Evolutionary conservation across 345 rosid genomes (phyloP).

Genomic region (Durio zibethinus): DNA sequence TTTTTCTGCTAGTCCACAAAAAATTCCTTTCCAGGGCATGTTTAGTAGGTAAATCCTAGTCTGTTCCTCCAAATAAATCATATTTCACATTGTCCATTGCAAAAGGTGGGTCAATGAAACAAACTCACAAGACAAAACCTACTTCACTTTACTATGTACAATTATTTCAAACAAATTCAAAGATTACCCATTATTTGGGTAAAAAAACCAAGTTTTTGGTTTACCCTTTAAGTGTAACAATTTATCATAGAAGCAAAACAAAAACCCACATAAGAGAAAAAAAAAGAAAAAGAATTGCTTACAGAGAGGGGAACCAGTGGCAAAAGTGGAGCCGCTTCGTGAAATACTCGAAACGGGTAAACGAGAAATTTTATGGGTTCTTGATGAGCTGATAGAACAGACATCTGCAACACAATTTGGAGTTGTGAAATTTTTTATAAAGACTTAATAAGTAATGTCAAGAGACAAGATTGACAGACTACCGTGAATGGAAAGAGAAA

Average conservation of each 20-base stretch:
- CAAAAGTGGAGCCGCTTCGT: slow-evolving; percentile 38
- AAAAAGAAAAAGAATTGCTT: slow-evolving; percentile 23
- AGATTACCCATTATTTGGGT: background rate
- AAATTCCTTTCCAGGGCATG: background rate
- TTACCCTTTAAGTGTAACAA: background rate
- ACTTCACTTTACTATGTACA: background rate
- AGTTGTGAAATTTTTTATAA: background rate
- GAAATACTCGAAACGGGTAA: slow-evolving; percentile 33
- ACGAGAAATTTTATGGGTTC: slow-evolving; percentile 21
- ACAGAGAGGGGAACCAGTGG: slow-evolving; percentile 64
- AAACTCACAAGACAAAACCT: background rate
- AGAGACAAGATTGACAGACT: slow-evolving; percentile 3
- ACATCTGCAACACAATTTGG: slow-evolving; percentile 33
- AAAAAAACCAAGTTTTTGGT: background rate
- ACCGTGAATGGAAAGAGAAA: slow-evolving; percentile 45
- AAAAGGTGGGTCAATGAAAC: background rate
- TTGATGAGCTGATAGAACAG: slow-evolving; percentile 25
- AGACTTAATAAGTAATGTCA: background rate
- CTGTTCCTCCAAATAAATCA: background rate
- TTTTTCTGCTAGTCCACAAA: no score
- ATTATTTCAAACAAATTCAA: background rate
- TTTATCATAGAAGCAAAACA: background rate
- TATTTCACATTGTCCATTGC: background rate
- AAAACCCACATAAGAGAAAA: no score
- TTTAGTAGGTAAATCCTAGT: background rate